Evolutionary conservation across 192 early-diverging fungal genomes (phyloP), one percentile per base, ranked within the genome.

Genomic region (Coemansia sp.): DNA sequence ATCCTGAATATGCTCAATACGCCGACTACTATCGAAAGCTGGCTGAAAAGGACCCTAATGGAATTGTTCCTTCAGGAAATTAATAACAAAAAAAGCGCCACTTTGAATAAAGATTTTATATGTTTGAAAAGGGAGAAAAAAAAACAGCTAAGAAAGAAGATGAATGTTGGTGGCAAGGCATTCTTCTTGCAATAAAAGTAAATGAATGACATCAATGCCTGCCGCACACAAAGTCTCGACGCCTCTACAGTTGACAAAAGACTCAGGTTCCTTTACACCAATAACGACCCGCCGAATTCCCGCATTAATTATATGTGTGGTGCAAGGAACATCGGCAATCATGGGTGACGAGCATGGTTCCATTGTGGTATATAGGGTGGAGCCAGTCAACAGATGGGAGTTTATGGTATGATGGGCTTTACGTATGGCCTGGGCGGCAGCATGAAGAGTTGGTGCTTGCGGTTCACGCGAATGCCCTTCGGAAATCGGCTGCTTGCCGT

Each of bases 351-450:
- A 89, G 70, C 96, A 98, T 0, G 96, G 96, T 63, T 98, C 96
- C 96, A 98, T 98, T 5, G 96, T 98, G 20, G 93, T 91, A 63
- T 96, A 98, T 65, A 94, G 86, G 15, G 86, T 88, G 6, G 82
- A 61, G 16, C 82, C 84, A 12, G 12, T 30, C 7, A 73, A 21
- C 8, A 68, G 9, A 14, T 48, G 33, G 3, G 55, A 16, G n/a
- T 44, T 30, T 7, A 33, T 37, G 23, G 45, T 26, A 15, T 28
- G 15, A 1, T 23, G 63, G 3, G 72, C 72, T 53, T 68, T 68
- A 30, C 33, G 37, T 15, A 74, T 55, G 19, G 72, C 61, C 2
- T 19, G 37, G 19, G 54, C 72, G 0, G 72, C 65, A 1, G 72
- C 72, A 33, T 74, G 72, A 3, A 50, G 46, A 6, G 45, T 21